These are phyloP conservation scores for Straminergon stramineum DNA, from an alignment of 225 moss, liverwort and hornwort genomes.

Conservation along the genomic window DNA sequence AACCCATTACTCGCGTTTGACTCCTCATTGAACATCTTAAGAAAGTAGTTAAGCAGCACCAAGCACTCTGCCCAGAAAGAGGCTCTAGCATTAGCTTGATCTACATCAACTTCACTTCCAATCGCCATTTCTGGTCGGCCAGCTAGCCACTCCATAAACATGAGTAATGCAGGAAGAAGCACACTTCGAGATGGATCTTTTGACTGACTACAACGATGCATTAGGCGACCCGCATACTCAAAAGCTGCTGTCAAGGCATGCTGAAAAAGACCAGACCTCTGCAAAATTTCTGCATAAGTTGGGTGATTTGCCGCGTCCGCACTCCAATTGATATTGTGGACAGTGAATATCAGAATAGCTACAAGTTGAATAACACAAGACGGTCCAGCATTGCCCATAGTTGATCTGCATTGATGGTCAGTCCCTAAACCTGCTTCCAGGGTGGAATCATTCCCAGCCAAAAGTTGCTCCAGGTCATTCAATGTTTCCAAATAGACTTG, in stretches of 20 bases:
- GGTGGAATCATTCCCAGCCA: constrained; percentile 61
- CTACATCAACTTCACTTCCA: constrained; percentile 78
- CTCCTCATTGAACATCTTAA: constrained; percentile 33
- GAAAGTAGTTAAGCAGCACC: constrained; percentile 54
- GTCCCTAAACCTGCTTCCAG: constrained; percentile 70
- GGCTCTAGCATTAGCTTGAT: constrained; percentile 74
- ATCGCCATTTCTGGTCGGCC: constrained; percentile 86
- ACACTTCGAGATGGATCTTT: constrained; percentile 67
- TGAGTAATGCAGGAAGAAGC: constrained; percentile 83
- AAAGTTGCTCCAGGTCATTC: constrained; percentile 70
- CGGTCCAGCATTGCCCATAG: constrained; percentile 75
- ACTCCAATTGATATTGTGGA: constrained; percentile 88
- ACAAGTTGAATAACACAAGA: constrained; percentile 77
- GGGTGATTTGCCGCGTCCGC: constrained; percentile 71
- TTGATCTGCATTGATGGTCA: constrained; percentile 68
- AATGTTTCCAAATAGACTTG: constrained; percentile 84
- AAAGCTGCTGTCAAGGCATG: constrained; percentile 92
- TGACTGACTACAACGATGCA: constrained; percentile 74
- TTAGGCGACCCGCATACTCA: constrained; percentile 83
- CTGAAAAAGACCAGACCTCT: constrained; percentile 86
- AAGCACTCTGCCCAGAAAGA: constrained; percentile 92
- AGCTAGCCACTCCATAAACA: constrained; percentile 97
- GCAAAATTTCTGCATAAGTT: constrained; percentile 90
- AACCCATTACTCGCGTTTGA: constrained; percentile 25
- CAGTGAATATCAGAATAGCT: constrained; percentile 88